A percentile compares a stretch with the other conserved stretches of the same genome.
Evolutionary conservation across 1,284 basidiomycete genomes (phyloP).

Genomic region (Thelephora terrestris): DNA sequence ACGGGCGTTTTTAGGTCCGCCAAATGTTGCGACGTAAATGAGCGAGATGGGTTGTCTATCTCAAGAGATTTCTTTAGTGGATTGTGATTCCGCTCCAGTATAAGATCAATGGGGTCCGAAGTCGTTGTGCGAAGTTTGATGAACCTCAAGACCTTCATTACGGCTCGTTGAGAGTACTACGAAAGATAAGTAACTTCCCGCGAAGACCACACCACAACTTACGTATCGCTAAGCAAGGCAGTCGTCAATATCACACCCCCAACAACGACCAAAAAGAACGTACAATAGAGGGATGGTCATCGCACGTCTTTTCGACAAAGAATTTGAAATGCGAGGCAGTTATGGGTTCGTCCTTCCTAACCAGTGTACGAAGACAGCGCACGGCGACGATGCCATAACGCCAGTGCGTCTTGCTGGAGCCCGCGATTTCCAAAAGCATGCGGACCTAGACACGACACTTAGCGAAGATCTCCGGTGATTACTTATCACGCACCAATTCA

Average conservation of each 20-base stretch:
- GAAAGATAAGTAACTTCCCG: background rate
- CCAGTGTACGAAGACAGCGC: conserved; percentile 62
- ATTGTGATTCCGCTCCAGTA: conserved; percentile 43
- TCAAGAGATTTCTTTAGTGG: conserved; percentile 44
- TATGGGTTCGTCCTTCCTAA: conserved; percentile 65
- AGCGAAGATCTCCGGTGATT: background rate
- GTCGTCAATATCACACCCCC: conserved; percentile 4
- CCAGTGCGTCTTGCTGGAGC: conserved; percentile 69
- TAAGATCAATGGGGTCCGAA: conserved; percentile 45
- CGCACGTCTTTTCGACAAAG: conserved; percentile 45
- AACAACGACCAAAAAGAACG: conserved; percentile 18
- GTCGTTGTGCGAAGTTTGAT: conserved; percentile 78
- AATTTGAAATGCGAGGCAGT: conserved; percentile 41
- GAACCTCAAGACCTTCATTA: conserved; percentile 55
- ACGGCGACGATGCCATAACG: conserved; percentile 71
- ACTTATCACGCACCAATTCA: background rate
- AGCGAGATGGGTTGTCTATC: conserved; percentile 42
- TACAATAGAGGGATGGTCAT: conserved; percentile 57
- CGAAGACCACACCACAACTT: conserved; percentile 15
- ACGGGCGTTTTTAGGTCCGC: conserved; percentile 35
- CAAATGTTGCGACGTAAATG: conserved; percentile 50
- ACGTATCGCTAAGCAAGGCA: conserved; percentile 46
- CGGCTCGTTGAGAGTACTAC: conserved; percentile 59
- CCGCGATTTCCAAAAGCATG: conserved; percentile 41
- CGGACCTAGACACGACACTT: conserved; percentile 23